Evolutionary conservation across 2,329 filamentous ascomycete genomes (phyloP).

Genomic region (Penicillium sumatraense): DNA sequence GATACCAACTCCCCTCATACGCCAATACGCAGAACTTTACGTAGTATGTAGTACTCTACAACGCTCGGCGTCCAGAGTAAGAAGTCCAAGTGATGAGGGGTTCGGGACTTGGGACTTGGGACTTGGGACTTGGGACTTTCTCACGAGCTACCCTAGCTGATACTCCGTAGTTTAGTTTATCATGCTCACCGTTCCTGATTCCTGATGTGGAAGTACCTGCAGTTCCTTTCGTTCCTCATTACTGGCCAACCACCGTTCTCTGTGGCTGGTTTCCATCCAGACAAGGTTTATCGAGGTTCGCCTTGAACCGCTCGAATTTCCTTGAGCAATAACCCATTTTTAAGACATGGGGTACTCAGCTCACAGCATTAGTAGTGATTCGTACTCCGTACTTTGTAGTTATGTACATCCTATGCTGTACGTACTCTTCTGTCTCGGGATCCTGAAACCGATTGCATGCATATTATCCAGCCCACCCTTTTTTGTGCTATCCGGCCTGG

Average conservation of each 20-base stretch:
- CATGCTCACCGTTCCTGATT: not conserved
- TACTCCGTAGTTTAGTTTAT: too few relatives aligned
- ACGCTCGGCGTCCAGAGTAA: too few relatives aligned
- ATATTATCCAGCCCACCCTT: not conserved
- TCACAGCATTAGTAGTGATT: too few relatives aligned
- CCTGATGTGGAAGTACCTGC: slow-evolving; percentile 1
- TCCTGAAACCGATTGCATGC: slow-evolving; percentile 1
- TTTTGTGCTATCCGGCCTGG: not conserved
- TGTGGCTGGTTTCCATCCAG: not conserved
- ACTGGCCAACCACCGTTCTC: slow-evolving; percentile 1
- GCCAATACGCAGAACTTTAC: too few relatives aligned
- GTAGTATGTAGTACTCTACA: too few relatives aligned
- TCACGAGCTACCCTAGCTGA: too few relatives aligned
- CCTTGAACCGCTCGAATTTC: not conserved
- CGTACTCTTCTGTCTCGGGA: not conserved
- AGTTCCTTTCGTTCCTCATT: not conserved
- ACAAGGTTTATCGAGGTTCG: slow-evolving; percentile 2
- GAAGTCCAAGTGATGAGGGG: too few relatives aligned
- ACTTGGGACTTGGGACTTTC: too few relatives aligned
- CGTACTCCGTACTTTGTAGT: too few relatives aligned
- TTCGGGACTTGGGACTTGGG: not conserved
- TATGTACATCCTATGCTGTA: not conserved
- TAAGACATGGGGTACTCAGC: slow-evolving; percentile 4
- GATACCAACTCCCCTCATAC: too few relatives aligned
- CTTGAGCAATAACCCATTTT: not conserved